phyloP scores from a whole-genome alignment of 2,329 filamentous ascomycete genomes.

The Fusarium nelsonii region DNA sequence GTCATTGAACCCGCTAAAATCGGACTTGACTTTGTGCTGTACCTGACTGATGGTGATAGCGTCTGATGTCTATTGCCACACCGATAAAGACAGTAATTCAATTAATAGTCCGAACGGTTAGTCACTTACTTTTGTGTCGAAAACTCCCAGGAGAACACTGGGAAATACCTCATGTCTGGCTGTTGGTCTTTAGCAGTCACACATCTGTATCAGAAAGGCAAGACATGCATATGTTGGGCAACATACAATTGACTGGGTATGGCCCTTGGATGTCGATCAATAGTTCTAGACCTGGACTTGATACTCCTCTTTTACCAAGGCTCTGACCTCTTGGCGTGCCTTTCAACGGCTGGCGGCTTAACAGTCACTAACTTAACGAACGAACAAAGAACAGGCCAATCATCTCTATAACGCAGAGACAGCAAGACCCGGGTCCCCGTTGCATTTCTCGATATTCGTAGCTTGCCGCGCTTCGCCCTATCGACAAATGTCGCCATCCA shows the following conservation, averaged over 20 bases:
- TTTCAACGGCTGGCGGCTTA: conserved; percentile 9
- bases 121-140: not conserved
- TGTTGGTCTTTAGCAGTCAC: not conserved
- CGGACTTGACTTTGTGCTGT: conserved; percentile 25
- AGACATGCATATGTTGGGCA: conserved; percentile 13
- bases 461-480: conserved; percentile 40
- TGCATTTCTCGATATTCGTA: conserved; percentile 18
- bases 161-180: not conserved
- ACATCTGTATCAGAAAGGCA: not conserved
- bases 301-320: conserved; percentile 11
- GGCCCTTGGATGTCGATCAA: conserved; percentile 33
- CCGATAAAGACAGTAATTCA: not conserved
- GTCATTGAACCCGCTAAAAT: not conserved
- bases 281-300: conserved; percentile 37
- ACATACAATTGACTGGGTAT: conserved; percentile 12
- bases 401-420: conserved; percentile 14
- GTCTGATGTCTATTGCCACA: conserved; percentile 30
- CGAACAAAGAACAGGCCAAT: conserved; percentile 20
- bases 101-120: not conserved
- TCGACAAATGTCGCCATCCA: conserved; percentile 38
- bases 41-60: conserved; percentile 28
- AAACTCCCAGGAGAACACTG: not conserved
- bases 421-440: conserved; percentile 4
- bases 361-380: conserved; percentile 4
- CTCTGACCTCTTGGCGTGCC: conserved; percentile 20